These are phyloP conservation scores for Acorus gramineus DNA, from an alignment of 106 monocot genomes.

Conservation along the genomic window DNA sequence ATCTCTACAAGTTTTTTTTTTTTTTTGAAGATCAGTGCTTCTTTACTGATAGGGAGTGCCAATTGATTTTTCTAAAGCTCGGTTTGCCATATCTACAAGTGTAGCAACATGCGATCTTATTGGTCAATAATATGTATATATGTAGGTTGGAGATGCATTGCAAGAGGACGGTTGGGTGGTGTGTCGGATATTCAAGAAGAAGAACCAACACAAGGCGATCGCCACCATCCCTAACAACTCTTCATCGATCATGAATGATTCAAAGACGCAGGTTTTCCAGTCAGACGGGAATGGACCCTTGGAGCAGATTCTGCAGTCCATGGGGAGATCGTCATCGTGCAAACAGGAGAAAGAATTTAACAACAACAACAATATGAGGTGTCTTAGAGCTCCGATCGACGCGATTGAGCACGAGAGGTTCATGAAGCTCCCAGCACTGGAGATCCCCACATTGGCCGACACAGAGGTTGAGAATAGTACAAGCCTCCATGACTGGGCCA, in stretches of 20 bases:
- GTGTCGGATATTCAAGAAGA: conserved; percentile 97
- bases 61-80: too few species aligned
- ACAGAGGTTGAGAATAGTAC: conserved; percentile 1
- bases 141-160: conserved; percentile 11
- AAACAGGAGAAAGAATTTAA: conserved; percentile 42
- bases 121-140: too few species aligned
- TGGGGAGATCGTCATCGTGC: conserved; percentile 41
- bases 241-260: conserved; percentile 19
- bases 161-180: conserved; percentile 96
- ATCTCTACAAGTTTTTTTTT: too few species aligned
- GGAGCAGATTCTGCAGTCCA: conserved; percentile 76
- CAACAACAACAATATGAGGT: conserved; percentile 1
- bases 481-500: conserved; percentile 53
- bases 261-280: conserved; percentile 23
- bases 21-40: too few species aligned
- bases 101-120: too few species aligned
- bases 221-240: conserved; percentile 21
- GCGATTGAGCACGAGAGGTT: conserved; percentile 27
- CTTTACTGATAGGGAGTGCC: too few species aligned
- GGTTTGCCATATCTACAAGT: too few species aligned
- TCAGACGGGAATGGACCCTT: conserved; percentile 36
- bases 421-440: conserved; percentile 69
- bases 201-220: conserved; percentile 51
- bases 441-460: conserved; percentile 27
- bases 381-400: conserved; percentile 18